A percentile compares a stretch with the other conserved stretches of the same genome.
These are phyloP conservation scores for Penicillium sumatraense DNA, from an alignment of 2,329 filamentous ascomycete species.

Conservation along the genomic window DNA sequence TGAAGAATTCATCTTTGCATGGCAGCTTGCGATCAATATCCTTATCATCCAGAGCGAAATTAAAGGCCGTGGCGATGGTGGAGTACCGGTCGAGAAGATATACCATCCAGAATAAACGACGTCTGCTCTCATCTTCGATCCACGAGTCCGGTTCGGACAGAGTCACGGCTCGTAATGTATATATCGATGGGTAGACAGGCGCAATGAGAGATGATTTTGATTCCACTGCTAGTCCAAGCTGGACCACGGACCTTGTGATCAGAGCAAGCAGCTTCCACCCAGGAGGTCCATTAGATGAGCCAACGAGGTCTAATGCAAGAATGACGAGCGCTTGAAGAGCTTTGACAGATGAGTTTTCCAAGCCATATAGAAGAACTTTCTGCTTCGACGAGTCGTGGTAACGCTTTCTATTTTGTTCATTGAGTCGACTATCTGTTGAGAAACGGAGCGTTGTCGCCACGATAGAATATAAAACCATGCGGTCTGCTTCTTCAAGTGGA, in stretches of 20 bases:
- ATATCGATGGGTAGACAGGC: constrained; percentile 82
- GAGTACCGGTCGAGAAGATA: constrained; percentile 89
- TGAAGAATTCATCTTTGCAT: constrained; percentile 84
- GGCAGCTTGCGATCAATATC: constrained; percentile 87
- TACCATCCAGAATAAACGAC: constrained; percentile 91
- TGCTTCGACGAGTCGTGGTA: constrained; percentile 85
- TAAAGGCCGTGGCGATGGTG: constrained; percentile 87
- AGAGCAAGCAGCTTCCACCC: constrained; percentile 91
- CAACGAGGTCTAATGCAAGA: constrained; percentile 80
- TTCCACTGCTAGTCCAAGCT: constrained; percentile 83
- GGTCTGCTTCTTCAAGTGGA: constrained; percentile 77
- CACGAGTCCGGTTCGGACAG: constrained; percentile 82
- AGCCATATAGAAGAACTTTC: constrained; percentile 81
- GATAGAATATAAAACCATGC: constrained; percentile 83
- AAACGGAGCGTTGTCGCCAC: constrained; percentile 87
- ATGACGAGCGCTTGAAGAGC: constrained; percentile 86
- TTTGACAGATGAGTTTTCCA: constrained; percentile 89
- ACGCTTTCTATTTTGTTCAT: constrained; percentile 70
- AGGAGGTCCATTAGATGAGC: constrained; percentile 85
- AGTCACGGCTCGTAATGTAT: constrained; percentile 83
- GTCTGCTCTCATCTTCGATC: constrained; percentile 84
- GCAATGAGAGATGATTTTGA: constrained; percentile 77
- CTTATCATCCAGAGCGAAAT: constrained; percentile 85
- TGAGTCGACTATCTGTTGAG: constrained; percentile 76
- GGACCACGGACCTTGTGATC: constrained; percentile 86